Percentiles rank a stretch among this genome's conserved stretches.
phyloP scores from a whole-genome alignment of 2,329 filamentous ascomycete species.

The Phaeophleospora eucalypticola region DNA sequence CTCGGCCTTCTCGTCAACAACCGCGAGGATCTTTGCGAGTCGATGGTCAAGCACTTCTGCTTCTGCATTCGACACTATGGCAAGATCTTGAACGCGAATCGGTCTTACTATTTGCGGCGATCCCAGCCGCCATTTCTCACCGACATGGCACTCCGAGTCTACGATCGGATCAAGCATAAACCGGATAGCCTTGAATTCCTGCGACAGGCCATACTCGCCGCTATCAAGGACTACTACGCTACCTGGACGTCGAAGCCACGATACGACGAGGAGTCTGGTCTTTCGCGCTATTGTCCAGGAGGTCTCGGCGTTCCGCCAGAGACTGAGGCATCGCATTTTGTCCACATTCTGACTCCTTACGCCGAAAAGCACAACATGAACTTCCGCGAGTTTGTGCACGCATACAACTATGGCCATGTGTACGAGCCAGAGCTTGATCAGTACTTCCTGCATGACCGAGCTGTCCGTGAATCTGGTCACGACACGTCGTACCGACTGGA shows the following conservation, averaged over 20 bases:
- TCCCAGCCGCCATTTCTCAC: slow-evolving; percentile 96
- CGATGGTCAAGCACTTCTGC: slow-evolving; percentile 94
- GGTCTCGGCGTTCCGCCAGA: slow-evolving; percentile 85
- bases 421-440: slow-evolving; percentile 84
- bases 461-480: slow-evolving; percentile 92
- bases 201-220: slow-evolving; percentile 72
- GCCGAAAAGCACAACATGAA: slow-evolving; percentile 76
- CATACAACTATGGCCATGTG: slow-evolving; percentile 76
- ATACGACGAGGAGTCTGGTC: slow-evolving; percentile 69
- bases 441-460: slow-evolving; percentile 94
- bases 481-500: slow-evolving; percentile 95
- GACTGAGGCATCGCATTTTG: slow-evolving; percentile 83
- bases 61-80: slow-evolving; percentile 98
- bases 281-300: slow-evolving; percentile 80
- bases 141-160: slow-evolving; percentile 92
- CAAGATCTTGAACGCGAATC: slow-evolving; percentile 95
- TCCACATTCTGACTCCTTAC: slow-evolving; percentile 76
- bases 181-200: slow-evolving; percentile 77
- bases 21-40: slow-evolving; percentile 79
- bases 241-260: slow-evolving; percentile 76
- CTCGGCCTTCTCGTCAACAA: slow-evolving; percentile 83
- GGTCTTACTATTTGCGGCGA: slow-evolving; percentile 89
- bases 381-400: slow-evolving; percentile 78
- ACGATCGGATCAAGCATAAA: slow-evolving; percentile 87
- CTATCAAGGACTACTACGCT: slow-evolving; percentile 93